These are phyloP conservation scores for Hanseniaspora gamundiae DNA, from an alignment of 1,139 yeast species.

Conservation along the genomic window DNA sequence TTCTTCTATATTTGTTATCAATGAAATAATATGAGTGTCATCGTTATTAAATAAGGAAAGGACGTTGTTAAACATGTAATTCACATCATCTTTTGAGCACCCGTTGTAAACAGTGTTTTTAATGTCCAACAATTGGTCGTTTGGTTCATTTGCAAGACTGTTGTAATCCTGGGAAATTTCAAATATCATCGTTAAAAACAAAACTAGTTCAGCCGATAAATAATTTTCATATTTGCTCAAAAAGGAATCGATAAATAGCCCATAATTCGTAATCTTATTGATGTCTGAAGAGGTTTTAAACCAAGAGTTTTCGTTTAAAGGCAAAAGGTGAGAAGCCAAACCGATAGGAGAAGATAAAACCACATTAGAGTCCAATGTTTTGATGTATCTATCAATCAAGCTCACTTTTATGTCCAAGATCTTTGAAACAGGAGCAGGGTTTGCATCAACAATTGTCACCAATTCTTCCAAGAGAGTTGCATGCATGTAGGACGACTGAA, in stretches of 20 bases:
- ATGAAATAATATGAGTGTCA: constrained; percentile 11
- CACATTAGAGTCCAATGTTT: constrained; percentile 24
- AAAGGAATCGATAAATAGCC: constrained; percentile 18
- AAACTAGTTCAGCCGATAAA: constrained; percentile 10
- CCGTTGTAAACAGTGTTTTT: constrained; percentile 8
- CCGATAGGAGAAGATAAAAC: constrained; percentile 38
- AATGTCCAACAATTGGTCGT: background rate
- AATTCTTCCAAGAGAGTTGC: background rate
- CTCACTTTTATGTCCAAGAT: constrained; percentile 12
- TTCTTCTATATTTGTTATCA: constrained; percentile 12
- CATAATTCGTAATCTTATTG: constrained; percentile 13
- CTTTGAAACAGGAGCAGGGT: constrained; percentile 4
- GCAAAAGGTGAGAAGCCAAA: constrained; percentile 29
- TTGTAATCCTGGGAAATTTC: constrained; percentile 30
- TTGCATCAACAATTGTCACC: constrained; percentile 5
- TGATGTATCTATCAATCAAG: constrained; percentile 14
- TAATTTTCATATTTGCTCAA: constrained; percentile 12
- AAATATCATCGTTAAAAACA: constrained; percentile 23
- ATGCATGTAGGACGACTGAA: constrained; percentile 2
- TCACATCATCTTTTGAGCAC: background rate
- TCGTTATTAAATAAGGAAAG: constrained; percentile 11
- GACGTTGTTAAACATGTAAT: background rate
- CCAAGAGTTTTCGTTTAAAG: constrained; percentile 4
- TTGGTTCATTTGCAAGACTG: constrained; percentile 15
- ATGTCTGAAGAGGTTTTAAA: background rate